These are phyloP conservation scores for Diplodia corticola DNA, from an alignment of 2,329 filamentous ascomycete species.

Conservation along the genomic window DNA sequence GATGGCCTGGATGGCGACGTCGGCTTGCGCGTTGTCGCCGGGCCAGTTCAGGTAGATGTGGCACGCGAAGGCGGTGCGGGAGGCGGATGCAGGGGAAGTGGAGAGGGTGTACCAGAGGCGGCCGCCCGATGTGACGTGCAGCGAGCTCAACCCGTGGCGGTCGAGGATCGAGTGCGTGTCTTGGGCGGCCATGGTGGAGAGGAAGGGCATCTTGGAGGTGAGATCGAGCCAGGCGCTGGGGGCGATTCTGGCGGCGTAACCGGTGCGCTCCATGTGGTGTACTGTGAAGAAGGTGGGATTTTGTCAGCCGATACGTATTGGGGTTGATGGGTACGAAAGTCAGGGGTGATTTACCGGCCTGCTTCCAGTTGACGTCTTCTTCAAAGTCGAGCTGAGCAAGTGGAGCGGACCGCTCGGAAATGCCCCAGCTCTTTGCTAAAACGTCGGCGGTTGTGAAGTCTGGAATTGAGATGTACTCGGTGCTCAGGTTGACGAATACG, in stretches of 20 bases:
- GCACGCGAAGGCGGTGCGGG: constrained; percentile 22
- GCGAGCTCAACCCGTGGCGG: constrained; percentile 9
- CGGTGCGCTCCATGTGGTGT: not conserved
- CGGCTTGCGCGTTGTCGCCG: not conserved
- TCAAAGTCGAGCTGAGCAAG: constrained; percentile 38
- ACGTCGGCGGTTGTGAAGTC: constrained; percentile 23
- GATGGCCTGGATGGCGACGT: constrained; percentile 20
- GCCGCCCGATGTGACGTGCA: constrained; percentile 20
- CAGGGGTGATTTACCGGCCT: constrained; percentile 27
- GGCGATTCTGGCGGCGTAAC: not conserved
- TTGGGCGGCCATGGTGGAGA: not conserved
- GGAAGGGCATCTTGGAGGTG: not conserved
- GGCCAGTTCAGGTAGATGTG: constrained; percentile 23
- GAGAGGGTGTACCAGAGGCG: constrained; percentile 25
- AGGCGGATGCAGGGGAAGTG: constrained; percentile 22
- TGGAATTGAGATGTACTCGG: constrained; percentile 22
- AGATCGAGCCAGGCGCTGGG: not conserved
- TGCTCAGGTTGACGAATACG: constrained; percentile 34
- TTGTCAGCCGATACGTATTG: constrained; percentile 15
- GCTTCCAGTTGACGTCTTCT: constrained; percentile 45
- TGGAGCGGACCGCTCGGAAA: constrained; percentile 28
- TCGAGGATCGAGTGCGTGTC: constrained; percentile 4
- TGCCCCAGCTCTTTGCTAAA: constrained; percentile 25
- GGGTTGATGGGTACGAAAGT: constrained; percentile 7
- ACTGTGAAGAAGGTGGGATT: constrained; percentile 21